Base-by-base conservation (phyloP, 306 rosid species). In the Vigna angularis region DNA sequence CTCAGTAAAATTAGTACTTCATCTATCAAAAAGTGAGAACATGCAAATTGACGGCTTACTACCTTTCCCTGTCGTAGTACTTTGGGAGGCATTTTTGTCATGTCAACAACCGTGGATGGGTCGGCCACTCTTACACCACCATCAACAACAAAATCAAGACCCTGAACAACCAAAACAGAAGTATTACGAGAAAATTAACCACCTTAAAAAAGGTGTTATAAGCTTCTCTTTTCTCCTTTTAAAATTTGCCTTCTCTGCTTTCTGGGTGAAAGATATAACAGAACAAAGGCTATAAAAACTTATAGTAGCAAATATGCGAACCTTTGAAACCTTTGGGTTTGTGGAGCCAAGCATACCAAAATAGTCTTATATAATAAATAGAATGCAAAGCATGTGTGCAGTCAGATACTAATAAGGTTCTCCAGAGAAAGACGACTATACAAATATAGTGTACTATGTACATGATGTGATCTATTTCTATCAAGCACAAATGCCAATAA, bases 121-220 rank as follows among this genome's bases (percentile, higher is more conserved):
- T 94, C 93, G 3, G 98, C 98, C 79, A 94, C 85, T 85, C 98
- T 88, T 52, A 90, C 70, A 57, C 97, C 97, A 16, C 95, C 97
- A 87, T 91, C 93, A 63, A 94, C 89, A 76, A 94, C 93, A 82
- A 94, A 92, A 91, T 94, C 97, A 80, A 94, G 97, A 83, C 97
- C 98, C 98, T 94, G 66, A 49, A 80, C 77, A 74, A 78, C 70
- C 77, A 15, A 72, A 75, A 45, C 70, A 62, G 62, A 61, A 38
- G 40, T 65, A n/a, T 76, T 71, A 61, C 40, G 5, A 18, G 32
- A 3, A 70, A 24, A 74, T 24, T 20, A 44, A 4, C 53, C 17
- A 57, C 44, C 3, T 1, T 3, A 59, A 72, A 70, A 26, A 55
- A 72, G 16, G 55, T 57, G 17, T 77, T 32, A 61, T 63, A 42